These are phyloP conservation scores for Daldinia caldariorum DNA, from an alignment of 495 filamentous ascomycete genomes.

Conservation along the genomic window DNA sequence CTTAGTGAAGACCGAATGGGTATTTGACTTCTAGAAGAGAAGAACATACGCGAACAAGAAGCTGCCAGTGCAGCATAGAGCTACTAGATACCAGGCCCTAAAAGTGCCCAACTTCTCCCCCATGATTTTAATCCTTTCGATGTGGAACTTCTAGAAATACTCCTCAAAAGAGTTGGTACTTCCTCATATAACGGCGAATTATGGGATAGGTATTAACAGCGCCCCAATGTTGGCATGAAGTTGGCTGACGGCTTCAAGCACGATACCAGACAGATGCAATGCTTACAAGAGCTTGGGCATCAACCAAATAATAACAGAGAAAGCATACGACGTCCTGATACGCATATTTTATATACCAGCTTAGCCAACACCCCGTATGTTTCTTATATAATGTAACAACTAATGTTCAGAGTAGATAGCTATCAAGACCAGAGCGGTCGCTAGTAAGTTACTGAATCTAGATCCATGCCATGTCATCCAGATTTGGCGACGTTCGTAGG, in stretches of 20 bases:
- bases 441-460: constrained; percentile 5
- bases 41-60: constrained; percentile 44
- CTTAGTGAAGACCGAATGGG: not conserved
- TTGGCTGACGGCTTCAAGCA: not conserved
- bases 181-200: not conserved
- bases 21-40: not conserved
- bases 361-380: not conserved
- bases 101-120: constrained; percentile 39
- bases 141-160: not conserved
- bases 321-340: not conserved
- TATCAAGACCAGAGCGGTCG: constrained; percentile 7
- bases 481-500: not conserved
- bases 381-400: not conserved
- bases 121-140: constrained; percentile 5
- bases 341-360: not conserved
- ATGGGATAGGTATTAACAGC: not conserved
- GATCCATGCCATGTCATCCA: not conserved
- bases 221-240: not conserved
- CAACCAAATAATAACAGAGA: not conserved
- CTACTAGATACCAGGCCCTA: constrained; percentile 42
- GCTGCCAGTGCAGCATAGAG: constrained; percentile 43
- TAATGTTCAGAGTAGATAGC: not conserved
- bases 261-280: not conserved
- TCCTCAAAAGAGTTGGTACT: not conserved
- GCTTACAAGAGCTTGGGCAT: not conserved